These are phyloP conservation scores for Dipodascopsis uninucleata DNA, from an alignment of 805 yeast genomes.

Conservation along the genomic window DNA sequence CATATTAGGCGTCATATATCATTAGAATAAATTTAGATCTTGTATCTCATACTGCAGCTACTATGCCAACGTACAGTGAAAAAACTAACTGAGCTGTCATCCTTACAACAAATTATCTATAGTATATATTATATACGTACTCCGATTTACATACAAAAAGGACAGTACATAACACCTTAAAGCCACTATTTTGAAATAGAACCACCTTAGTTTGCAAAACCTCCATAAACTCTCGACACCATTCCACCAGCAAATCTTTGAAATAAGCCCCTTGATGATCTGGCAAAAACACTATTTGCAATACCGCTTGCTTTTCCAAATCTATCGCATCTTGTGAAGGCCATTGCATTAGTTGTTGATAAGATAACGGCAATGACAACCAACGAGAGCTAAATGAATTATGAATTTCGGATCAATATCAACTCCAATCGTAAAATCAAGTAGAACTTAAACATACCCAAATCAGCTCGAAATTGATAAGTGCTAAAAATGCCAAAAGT, in stretches of 20 bases:
- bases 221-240: slow-evolving; percentile 16
- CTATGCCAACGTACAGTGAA: too few relatives aligned
- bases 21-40: too few relatives aligned
- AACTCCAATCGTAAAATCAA: background rate
- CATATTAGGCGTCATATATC: too few relatives aligned
- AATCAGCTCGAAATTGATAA: slow-evolving; percentile 71
- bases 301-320: slow-evolving; percentile 77
- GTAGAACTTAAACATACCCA: slow-evolving; percentile 34
- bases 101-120: too few relatives aligned
- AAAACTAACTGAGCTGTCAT: too few relatives aligned
- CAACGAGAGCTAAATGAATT: slow-evolving; percentile 28
- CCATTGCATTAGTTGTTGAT: slow-evolving; percentile 78
- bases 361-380: slow-evolving; percentile 60
- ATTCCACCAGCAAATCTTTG: slow-evolving; percentile 43
- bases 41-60: too few relatives aligned
- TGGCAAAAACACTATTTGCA: slow-evolving; percentile 56
- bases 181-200: background rate
- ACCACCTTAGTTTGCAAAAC: background rate
- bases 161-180: slow-evolving; percentile 12
- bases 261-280: slow-evolving; percentile 45
- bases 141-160: too few relatives aligned
- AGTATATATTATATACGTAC: too few relatives aligned
- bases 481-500: slow-evolving; percentile 68
- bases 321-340: slow-evolving; percentile 88
- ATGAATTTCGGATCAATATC: background rate